Evolutionary conservation across 495 filamentous ascomycete species (phyloP).

Genomic region (Cryomyces minteri): DNA sequence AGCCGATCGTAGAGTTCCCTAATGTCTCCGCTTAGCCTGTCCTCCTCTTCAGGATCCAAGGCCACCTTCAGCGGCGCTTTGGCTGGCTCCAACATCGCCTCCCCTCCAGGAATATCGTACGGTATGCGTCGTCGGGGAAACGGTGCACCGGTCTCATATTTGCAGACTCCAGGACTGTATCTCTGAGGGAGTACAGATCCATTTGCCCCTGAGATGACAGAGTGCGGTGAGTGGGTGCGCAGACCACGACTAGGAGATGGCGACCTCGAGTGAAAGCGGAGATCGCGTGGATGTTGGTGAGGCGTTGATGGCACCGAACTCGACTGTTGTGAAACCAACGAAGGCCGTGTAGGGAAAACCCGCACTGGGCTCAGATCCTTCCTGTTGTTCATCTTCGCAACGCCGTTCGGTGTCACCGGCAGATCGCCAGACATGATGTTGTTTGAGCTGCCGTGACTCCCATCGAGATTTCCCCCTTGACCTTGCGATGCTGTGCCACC

Average conservation of each 20-base stretch:
- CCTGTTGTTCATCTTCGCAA: constrained; percentile 4
- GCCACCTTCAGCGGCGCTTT: constrained; percentile 45
- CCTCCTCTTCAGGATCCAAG: constrained; percentile 57
- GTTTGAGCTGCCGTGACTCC: constrained; percentile 3
- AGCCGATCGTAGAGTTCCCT: constrained; percentile 65
- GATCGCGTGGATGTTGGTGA: constrained; percentile 68
- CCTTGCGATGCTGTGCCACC: too few relatives aligned
- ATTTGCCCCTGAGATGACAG: constrained; percentile 76
- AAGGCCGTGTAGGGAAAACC: constrained; percentile 10
- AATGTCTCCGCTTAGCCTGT: constrained; percentile 63
- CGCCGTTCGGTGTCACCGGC: constrained; percentile 10
- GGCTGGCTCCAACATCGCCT: constrained; percentile 17
- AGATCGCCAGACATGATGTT: constrained; percentile 6
- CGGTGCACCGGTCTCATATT: constrained; percentile 62
- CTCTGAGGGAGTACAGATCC: constrained; percentile 32
- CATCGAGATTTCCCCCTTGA: constrained; percentile 6
- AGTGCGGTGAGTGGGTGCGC: constrained; percentile 68
- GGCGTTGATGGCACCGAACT: constrained; percentile 90
- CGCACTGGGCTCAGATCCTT: constrained; percentile 2
- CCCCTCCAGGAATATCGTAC: constrained; percentile 43
- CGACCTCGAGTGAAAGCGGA: constrained; percentile 68
- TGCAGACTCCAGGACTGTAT: constrained; percentile 40
- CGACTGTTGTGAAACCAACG: constrained; percentile 42
- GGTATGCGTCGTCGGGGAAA: constrained; percentile 67
- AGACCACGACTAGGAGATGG: constrained; percentile 59